Percentiles rank a stretch among this genome's conserved stretches.
phyloP scores from a whole-genome alignment of 2,329 filamentous ascomycete genomes.

The Lizonia empirigonia region DNA sequence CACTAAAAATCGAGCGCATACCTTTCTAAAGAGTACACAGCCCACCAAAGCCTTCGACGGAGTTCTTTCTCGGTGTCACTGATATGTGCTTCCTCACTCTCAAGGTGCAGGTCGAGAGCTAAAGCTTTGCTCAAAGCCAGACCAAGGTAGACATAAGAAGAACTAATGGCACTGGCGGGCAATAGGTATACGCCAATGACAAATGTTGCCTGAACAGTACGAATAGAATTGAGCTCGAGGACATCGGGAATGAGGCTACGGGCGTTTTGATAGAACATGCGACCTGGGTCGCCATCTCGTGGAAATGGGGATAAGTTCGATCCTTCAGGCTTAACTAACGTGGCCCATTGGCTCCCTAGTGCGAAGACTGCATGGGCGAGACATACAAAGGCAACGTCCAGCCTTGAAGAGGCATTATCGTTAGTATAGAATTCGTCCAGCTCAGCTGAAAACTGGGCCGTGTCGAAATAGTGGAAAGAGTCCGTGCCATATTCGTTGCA shows the following conservation, averaged over 20 bases:
- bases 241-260: slow-evolving; percentile 4
- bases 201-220: slow-evolving; percentile 6
- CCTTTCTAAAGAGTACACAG: slow-evolving; percentile 7
- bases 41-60: slow-evolving; percentile 7
- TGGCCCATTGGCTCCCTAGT: slow-evolving; percentile 11
- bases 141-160: slow-evolving; percentile 9
- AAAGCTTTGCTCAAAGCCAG: slow-evolving; percentile 7
- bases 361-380: slow-evolving; percentile 6
- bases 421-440: slow-evolving; percentile 5
- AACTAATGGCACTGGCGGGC: slow-evolving; percentile 7
- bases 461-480: slow-evolving; percentile 8
- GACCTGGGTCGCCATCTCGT: slow-evolving; percentile 7
- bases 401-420: neutral
- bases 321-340: slow-evolving; percentile 4
- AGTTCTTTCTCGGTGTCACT: slow-evolving; percentile 4
- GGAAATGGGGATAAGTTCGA: neutral
- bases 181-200: slow-evolving; percentile 8
- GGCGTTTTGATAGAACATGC: slow-evolving; percentile 6
- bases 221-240: slow-evolving; percentile 8
- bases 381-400: slow-evolving; percentile 10
- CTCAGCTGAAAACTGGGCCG: slow-evolving; percentile 3
- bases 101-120: slow-evolving; percentile 4
- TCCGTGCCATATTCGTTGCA: slow-evolving; percentile 12
- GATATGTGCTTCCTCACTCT: neutral
- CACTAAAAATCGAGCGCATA: neutral